Evolutionary conservation across 805 yeast species (phyloP).

Genomic region (Metschnikowia kunwiensis): DNA sequence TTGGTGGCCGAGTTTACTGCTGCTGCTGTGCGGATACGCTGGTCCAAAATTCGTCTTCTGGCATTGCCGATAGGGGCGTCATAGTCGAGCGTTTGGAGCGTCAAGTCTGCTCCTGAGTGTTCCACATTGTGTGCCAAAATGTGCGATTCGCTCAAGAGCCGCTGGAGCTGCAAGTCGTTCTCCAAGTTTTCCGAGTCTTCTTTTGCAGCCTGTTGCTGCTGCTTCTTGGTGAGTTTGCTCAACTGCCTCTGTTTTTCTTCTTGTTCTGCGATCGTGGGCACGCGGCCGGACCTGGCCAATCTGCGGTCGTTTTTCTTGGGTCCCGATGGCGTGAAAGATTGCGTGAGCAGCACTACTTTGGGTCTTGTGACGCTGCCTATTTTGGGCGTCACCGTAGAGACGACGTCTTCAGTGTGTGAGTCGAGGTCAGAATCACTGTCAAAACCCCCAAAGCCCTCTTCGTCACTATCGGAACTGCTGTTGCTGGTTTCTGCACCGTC

Average conservation of each 20-base stretch:
- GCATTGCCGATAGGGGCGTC: conserved; percentile 69
- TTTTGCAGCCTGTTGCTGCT: conserved; percentile 32
- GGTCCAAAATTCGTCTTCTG: conserved; percentile 58
- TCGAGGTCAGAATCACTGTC: conserved; percentile 8
- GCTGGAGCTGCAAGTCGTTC: conserved; percentile 69
- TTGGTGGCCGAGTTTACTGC: conserved; percentile 42
- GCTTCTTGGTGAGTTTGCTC: conserved; percentile 31
- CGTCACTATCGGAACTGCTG: conserved; percentile 4
- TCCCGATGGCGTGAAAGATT: conserved; percentile 28
- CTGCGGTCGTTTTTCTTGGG: conserved; percentile 49
- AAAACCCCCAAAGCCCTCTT: conserved; percentile 17
- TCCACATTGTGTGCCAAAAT: conserved; percentile 45
- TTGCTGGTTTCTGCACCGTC: conserved; percentile 7
- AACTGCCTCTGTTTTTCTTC: conserved; percentile 25
- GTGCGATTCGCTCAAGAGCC: conserved; percentile 70
- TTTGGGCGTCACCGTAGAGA: conserved; percentile 1
- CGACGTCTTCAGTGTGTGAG: conserved; percentile 2
- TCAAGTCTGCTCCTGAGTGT: conserved; percentile 65
- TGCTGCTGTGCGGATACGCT: conserved; percentile 48
- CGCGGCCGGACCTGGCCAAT: conserved; percentile 57
- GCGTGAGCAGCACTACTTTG: conserved; percentile 46
- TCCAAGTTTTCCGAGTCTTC: conserved; percentile 53
- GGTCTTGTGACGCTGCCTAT: conserved; percentile 25
- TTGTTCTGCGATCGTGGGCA: conserved; percentile 44
- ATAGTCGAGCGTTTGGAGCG: conserved; percentile 57